Evolutionary conservation across 163 green algal species (phyloP).

Genomic region (Volvox carteri): DNA sequence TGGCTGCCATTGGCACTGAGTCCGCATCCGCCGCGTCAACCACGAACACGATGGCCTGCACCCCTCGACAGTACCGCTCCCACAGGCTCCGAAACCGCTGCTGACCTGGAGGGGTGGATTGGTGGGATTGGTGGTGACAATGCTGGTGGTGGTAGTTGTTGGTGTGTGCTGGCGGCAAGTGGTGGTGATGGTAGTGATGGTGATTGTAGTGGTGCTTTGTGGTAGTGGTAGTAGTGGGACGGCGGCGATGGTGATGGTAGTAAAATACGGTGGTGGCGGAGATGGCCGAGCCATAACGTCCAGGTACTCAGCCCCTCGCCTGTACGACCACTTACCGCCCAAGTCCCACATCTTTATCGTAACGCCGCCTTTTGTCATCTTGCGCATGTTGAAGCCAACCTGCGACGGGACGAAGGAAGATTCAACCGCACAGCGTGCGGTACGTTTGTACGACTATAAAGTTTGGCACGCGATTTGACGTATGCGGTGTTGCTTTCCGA

Average conservation of each 20-base stretch:
- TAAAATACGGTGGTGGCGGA: too few relatives aligned
- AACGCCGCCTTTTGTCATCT: slow-evolving; percentile 85
- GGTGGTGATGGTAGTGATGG: background rate
- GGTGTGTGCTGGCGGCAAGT: too few relatives aligned
- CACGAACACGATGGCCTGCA: slow-evolving; percentile 85
- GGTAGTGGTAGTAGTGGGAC: background rate
- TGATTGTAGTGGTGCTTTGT: too few relatives aligned
- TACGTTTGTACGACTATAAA: too few relatives aligned
- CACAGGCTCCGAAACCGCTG: slow-evolving; percentile 96
- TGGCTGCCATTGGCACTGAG: slow-evolving; percentile 55
- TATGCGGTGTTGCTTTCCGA: too few relatives aligned
- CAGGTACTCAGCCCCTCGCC: too few relatives aligned
- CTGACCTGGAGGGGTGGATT: slow-evolving; percentile 62
- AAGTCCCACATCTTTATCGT: slow-evolving; percentile 99
- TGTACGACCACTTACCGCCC: slow-evolving; percentile 83
- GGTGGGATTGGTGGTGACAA: background rate
- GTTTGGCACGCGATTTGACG: too few relatives aligned
- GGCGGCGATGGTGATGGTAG: too few relatives aligned
- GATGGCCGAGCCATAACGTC: too few relatives aligned
- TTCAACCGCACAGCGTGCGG: background rate
- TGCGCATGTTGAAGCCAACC: slow-evolving; percentile 98
- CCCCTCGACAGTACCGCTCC: slow-evolving; percentile 98
- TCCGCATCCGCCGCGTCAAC: slow-evolving; percentile 93
- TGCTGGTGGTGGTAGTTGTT: background rate
- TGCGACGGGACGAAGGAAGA: too few relatives aligned